These are phyloP conservation scores for Magnolia kwangsiensis DNA, from an alignment of 164 flowering plant genomes.

Conservation along the genomic window DNA sequence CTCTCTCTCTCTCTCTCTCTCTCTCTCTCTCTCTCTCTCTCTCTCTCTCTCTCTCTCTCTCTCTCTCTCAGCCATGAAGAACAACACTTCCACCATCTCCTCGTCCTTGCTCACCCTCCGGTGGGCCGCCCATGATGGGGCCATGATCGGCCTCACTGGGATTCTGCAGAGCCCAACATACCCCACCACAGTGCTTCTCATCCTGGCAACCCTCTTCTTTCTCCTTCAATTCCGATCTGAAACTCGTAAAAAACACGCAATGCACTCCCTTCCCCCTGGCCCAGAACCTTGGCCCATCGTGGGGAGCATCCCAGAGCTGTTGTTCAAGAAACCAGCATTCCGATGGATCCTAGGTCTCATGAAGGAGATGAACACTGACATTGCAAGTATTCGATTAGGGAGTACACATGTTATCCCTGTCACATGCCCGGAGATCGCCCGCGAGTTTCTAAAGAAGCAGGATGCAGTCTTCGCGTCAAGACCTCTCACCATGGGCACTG, in stretches of 20 bases:
- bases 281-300: constrained; percentile 28
- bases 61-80: constrained; percentile 5
- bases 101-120: not conserved
- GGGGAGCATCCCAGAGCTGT: constrained; percentile 19
- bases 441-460: constrained; percentile 28
- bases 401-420: constrained; percentile 24
- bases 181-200: constrained; percentile 15
- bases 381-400: constrained; percentile 22
- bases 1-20: too few species aligned
- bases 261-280: constrained; percentile 24
- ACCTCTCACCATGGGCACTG: constrained; percentile 25
- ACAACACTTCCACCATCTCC: not conserved
- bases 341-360: constrained; percentile 20
- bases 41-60: not conserved
- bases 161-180: constrained; percentile 12
- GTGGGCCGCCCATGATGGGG: not conserved
- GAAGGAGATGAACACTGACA: constrained; percentile 23
- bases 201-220: constrained; percentile 16
- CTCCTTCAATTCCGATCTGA: constrained; percentile 10
- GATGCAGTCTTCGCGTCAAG: constrained; percentile 30
- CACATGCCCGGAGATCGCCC: constrained; percentile 24
- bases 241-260: not conserved
- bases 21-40: too few species aligned
- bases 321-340: constrained; percentile 25
- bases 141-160: not conserved